Conservation (phyloP, 305 asterid genomes). For the Nicotiana rustica region DNA sequence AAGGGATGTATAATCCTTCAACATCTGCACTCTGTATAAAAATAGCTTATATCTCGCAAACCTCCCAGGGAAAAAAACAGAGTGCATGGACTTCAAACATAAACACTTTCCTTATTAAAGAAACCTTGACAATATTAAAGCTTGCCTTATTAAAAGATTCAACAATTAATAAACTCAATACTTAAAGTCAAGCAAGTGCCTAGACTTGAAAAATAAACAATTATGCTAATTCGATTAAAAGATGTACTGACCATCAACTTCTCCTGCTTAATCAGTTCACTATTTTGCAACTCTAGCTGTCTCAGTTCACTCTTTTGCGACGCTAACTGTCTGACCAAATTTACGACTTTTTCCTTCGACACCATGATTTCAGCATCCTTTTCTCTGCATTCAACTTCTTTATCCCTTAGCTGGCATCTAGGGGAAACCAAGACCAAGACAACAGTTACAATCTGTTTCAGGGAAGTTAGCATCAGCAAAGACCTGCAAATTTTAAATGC, state of each 20-base stretch:
- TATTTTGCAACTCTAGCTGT: constrained; percentile 69
- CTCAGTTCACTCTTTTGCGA: constrained; percentile 69
- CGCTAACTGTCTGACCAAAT: constrained; percentile 72
- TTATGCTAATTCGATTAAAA: constrained; percentile 19
- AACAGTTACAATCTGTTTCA: constrained; percentile 30
- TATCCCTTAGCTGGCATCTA: constrained; percentile 83
- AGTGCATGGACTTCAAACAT: neutral
- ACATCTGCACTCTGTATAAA: neutral
- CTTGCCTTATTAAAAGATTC: constrained; percentile 18
- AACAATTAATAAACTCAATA: constrained; percentile 12
- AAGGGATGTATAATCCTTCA: neutral
- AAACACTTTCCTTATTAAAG: neutral
- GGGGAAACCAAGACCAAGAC: constrained; percentile 31
- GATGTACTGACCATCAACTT: constrained; percentile 66
- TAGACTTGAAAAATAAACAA: constrained; percentile 4
- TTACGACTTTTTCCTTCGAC: constrained; percentile 84
- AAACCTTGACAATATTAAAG: constrained; percentile 4
- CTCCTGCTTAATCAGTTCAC: constrained; percentile 69
- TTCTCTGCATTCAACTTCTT: constrained; percentile 86
- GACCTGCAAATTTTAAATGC: constrained; percentile 19
- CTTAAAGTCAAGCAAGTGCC: neutral
- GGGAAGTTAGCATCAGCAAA: neutral
- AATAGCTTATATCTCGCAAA: neutral
- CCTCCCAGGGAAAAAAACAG: neutral
- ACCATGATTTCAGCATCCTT: constrained; percentile 88